Evolutionary conservation across 352 stramenopile species (phyloP).

Genomic region (Globisporangium cystogenes): DNA sequence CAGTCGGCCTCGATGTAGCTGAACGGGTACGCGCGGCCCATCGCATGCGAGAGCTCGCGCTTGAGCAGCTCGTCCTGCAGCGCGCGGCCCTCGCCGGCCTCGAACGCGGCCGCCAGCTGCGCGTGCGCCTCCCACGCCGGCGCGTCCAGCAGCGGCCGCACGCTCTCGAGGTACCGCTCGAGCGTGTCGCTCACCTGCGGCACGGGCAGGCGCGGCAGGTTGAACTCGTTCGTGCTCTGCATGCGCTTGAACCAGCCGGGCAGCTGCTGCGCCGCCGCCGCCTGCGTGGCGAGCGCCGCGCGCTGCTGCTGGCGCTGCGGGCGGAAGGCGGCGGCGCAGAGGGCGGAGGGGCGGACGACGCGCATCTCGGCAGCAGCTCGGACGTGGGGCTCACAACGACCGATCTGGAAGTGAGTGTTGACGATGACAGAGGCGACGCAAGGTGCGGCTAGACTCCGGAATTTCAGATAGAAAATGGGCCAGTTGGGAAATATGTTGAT

Average conservation of each 20-base stretch:
- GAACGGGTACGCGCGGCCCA: slow-evolving; percentile 86
- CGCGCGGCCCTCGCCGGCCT: slow-evolving; percentile 36
- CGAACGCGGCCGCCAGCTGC: slow-evolving; percentile 54
- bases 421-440: neutral
- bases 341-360: slow-evolving; percentile 1
- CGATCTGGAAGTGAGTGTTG: neutral
- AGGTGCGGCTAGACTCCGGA: neutral
- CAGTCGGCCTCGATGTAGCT: slow-evolving; percentile 93
- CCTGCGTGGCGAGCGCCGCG: slow-evolving; percentile 15
- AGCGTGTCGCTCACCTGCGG: slow-evolving; percentile 88
- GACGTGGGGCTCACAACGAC: neutral
- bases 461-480: neutral
- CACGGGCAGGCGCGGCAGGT: slow-evolving; percentile 80
- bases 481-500: neutral
- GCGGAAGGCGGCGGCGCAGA: neutral
- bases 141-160: slow-evolving; percentile 70
- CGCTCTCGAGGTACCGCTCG: slow-evolving; percentile 71
- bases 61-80: slow-evolving; percentile 63
- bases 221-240: slow-evolving; percentile 71
- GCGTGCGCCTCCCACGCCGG: slow-evolving; percentile 69
- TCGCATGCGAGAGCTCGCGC: slow-evolving; percentile 64
- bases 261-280: slow-evolving; percentile 13
- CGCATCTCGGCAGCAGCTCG: neutral
- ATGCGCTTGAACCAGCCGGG: slow-evolving; percentile 74
- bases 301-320: slow-evolving; percentile 1